These are phyloP conservation scores for Hevea brasiliensis DNA, from an alignment of 345 rosid genomes.

Conservation along the genomic window DNA sequence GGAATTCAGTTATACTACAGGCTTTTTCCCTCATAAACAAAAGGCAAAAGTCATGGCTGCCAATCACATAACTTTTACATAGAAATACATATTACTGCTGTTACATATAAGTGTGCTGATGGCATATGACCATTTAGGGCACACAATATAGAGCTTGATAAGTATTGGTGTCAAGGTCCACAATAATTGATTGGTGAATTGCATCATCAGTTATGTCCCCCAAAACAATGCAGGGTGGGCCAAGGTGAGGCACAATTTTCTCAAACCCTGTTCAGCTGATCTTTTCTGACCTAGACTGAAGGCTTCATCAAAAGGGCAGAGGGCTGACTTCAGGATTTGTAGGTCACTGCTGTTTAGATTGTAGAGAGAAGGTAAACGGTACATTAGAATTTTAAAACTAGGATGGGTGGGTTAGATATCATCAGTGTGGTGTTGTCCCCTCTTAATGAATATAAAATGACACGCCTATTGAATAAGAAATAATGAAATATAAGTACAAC, in stretches of 20 bases:
- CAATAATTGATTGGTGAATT: constrained; percentile 29
- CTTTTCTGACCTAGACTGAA: constrained; percentile 36
- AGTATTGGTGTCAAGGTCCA: constrained; percentile 28
- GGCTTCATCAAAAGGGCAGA: constrained; percentile 39
- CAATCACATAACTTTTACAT: constrained; percentile 24
- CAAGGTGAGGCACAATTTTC: constrained; percentile 31
- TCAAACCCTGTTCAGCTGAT: constrained; percentile 31
- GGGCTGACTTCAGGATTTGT: constrained; percentile 36
- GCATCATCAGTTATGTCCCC: constrained; percentile 36
- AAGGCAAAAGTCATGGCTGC: constrained; percentile 19
- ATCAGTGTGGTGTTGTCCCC: constrained; percentile 22
- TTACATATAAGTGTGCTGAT: constrained; percentile 19
- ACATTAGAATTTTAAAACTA: constrained; percentile 33
- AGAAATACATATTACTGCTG: constrained; percentile 16
- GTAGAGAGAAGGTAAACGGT: constrained; percentile 38
- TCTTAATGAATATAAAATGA: constrained; percentile 9
- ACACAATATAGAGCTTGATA: constrained; percentile 12
- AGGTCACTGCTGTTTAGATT: constrained; percentile 39
- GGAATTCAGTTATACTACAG: constrained; percentile 20
- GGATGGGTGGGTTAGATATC: constrained; percentile 34
- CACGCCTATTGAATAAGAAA: constrained; percentile 10
- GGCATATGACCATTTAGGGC: constrained; percentile 8
- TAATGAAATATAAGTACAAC: background rate
- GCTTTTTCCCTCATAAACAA: constrained; percentile 5
- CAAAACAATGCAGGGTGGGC: constrained; percentile 31